Evolutionary conservation across 169 alveolate species (phyloP), one percentile per base, ranked within the genome.

Genomic region (Plasmodium billcollinsi): DNA sequence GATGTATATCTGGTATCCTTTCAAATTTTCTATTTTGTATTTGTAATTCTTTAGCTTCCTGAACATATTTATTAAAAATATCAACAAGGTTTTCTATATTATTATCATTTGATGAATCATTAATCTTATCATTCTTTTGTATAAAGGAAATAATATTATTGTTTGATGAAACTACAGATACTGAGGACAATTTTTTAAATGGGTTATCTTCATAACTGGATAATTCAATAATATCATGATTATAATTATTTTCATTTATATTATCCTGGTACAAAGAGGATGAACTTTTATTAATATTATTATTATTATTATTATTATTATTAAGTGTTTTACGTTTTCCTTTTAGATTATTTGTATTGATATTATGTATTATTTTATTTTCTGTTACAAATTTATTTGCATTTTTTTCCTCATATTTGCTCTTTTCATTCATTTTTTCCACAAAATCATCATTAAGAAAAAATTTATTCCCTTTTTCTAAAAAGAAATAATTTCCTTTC

Each of bases 1-100:
- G 78, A 49, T 91, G 93, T 56, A 94, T 83, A 61, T 94, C 95
- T 24, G 95, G 92, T 14, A 80, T 52, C 26, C 89, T 75, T 52
- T 92, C 94, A 71, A 86, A 89, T 47, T 52, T 29, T 2, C 70
- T 66, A 88, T 73, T 88, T 50, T 70, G 74, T 61, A 73, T 43
- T 91, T 75, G 88, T 73, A 89, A 26, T 71, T 71, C 54, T 20
- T 86, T 86, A 33, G 92, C 86, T 50, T 71, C 92, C 20, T 71
- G 29, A 71, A 86, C 43, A 14, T 71, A 61, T 20, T 70, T 86
- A 21, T 58, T 52, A 73, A 72, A 72, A 58, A 86, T 65, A 49
- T 86, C 88, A 9, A 61, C 12, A 45, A 47, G 52, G 3, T 58
- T 20, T 21, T 56, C 20, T 21, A 39, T 39, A 39, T 39, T 39